Evolutionary conservation across 2,329 filamentous ascomycete species (phyloP).

Genomic region (Arthrobotrys sphaeroides): DNA sequence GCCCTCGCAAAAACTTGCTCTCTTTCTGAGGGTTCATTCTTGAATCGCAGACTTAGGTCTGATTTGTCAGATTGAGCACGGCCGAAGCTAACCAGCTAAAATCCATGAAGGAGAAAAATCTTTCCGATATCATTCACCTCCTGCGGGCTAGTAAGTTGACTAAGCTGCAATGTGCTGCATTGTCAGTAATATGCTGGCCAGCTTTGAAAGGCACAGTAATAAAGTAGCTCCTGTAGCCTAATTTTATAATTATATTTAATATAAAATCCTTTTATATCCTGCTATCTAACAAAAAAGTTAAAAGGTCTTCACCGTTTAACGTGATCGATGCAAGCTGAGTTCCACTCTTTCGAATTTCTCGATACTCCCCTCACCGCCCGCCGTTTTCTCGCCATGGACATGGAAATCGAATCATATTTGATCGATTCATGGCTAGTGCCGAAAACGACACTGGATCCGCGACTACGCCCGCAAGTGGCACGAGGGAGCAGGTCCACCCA

Average conservation of each 20-base stretch:
- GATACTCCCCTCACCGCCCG: not conserved
- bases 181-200: not conserved
- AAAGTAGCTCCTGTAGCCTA: not conserved
- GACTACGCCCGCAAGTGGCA: slow-evolving; percentile 9
- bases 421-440: not conserved
- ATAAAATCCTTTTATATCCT: too few relatives aligned
- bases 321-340: too few relatives aligned
- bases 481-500: slow-evolving; percentile 22
- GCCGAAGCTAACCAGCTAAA: slow-evolving; percentile 3
- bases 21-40: not conserved
- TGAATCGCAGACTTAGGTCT: slow-evolving; percentile 1
- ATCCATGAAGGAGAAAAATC: not conserved
- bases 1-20: slow-evolving; percentile 23
- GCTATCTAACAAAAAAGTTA: not conserved
- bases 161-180: slow-evolving; percentile 7
- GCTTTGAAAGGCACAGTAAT: not conserved
- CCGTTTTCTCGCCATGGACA: slow-evolving; percentile 8
- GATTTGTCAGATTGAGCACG: slow-evolving; percentile 15
- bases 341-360: not conserved
- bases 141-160: not conserved
- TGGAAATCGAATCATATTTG: not conserved
- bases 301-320: too few relatives aligned
- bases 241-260: too few relatives aligned
- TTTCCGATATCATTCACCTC: slow-evolving; percentile 21
- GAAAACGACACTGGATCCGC: not conserved